Conservation (phyloP, 306 rosid genomes). For the Quillaja saponaria region DNA sequence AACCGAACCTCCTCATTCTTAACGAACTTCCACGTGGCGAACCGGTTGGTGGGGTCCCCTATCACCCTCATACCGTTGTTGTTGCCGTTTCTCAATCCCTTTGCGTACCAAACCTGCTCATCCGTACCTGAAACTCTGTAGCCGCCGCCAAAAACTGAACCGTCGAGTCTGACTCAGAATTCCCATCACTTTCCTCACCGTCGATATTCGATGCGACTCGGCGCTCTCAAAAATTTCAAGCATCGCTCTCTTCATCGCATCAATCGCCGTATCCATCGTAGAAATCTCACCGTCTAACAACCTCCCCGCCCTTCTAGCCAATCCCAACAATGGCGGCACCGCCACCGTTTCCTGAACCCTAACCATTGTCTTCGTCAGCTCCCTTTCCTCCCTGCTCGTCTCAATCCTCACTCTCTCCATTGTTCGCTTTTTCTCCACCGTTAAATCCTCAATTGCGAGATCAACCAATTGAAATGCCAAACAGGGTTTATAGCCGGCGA, state of each 20-base stretch:
- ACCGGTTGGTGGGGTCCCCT: no score
- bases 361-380: constrained; percentile 33
- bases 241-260: constrained; percentile 33
- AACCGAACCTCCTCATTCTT: no score
- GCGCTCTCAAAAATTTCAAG: constrained; percentile 27
- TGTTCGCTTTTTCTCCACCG: not conserved
- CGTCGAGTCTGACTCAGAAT: constrained; percentile 31
- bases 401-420: constrained; percentile 25
- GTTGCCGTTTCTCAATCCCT: constrained; percentile 1
- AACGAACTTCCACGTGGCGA: no score
- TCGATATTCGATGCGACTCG: constrained; percentile 23
- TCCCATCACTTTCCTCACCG: constrained; percentile 36
- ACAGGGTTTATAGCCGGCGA: constrained; percentile 41
- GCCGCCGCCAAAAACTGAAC: constrained; percentile 41
- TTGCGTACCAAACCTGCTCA: constrained; percentile 30
- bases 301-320: constrained; percentile 28
- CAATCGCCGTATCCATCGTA: constrained; percentile 24
- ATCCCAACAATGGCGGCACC: constrained; percentile 25
- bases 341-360: constrained; percentile 42
- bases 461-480: constrained; percentile 28
- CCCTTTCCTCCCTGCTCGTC: constrained; percentile 27
- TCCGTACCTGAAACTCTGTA: constrained; percentile 32
- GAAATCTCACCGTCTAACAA: constrained; percentile 18
- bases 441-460: constrained; percentile 14
- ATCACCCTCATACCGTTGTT: no score